These are phyloP conservation scores for Lactarius sanguifluus DNA, from an alignment of 768 basidiomycete species.

Conservation along the genomic window DNA sequence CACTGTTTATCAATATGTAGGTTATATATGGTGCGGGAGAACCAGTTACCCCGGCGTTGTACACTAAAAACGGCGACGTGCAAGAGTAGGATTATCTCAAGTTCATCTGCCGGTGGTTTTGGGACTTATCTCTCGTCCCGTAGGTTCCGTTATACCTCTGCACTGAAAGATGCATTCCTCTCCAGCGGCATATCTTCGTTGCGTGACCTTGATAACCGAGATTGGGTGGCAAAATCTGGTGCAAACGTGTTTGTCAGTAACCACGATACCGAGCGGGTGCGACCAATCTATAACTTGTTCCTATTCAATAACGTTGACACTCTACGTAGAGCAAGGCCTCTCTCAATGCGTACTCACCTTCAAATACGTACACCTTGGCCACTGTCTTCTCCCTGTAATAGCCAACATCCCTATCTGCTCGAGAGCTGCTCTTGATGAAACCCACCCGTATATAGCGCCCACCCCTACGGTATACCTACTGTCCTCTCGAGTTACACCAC, in stretches of 20 bases:
- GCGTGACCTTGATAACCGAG: constrained; percentile 51
- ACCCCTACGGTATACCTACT: constrained; percentile 65
- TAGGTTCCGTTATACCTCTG: constrained; percentile 58
- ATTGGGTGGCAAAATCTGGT: constrained; percentile 52
- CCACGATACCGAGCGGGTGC: constrained; percentile 64
- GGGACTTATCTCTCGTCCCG: not conserved
- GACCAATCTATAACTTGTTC: constrained; percentile 15
- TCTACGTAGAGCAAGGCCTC: constrained; percentile 47
- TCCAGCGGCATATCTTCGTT: constrained; percentile 51
- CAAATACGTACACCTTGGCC: constrained; percentile 62
- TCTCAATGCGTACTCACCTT: constrained; percentile 57
- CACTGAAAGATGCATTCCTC: constrained; percentile 53
- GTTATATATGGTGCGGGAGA: constrained; percentile 49
- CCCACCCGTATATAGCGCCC: constrained; percentile 38
- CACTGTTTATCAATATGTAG: not conserved
- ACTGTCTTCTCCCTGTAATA: constrained; percentile 56
- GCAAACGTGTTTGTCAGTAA: constrained; percentile 70
- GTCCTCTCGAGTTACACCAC: constrained; percentile 58
- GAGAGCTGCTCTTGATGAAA: not conserved
- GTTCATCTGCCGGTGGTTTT: too few species aligned
- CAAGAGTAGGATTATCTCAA: constrained; percentile 48
- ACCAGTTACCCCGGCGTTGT: constrained; percentile 55
- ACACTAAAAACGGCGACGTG: constrained; percentile 58
- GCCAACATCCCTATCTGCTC: not conserved
- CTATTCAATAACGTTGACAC: not conserved